Base-by-base conservation (phyloP, 306 rosid genomes). In the Inga leiocalycina region DNA sequence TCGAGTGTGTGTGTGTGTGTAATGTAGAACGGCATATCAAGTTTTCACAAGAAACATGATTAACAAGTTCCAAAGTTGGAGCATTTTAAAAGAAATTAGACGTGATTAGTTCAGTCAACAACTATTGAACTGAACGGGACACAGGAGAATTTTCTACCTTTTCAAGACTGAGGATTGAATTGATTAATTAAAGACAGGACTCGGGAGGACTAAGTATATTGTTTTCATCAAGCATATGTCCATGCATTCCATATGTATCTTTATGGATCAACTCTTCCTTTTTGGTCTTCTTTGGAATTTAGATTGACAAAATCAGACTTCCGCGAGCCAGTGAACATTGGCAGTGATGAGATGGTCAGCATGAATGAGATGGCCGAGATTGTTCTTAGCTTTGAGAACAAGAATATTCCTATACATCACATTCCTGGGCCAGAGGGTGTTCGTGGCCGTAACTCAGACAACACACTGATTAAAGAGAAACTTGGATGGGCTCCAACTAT, bases 351-450 rank as follows among this genome's bases (percentile, higher is more conserved):
- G 90, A 96, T 96, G 99, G 99, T 96, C 8, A 93, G 99, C 97
- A 96, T 96, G 99, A 94, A 96, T 83, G 99, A 94, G 79, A 96
- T 96, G 99, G 99, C 98, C 51, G 99, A 93, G 86, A 96, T 93
- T 74, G 94, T 96, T 78, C 97, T 93, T 45, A 85, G 98, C 90
- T 94, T 96, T 88, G 99, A 96, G 86, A 43, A 85, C 89, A 96
- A 90, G 89, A 89, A 80, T 43, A 93, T 89, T 59, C 97, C 97
- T 11, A 91, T 96, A 65, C 93, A 91, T 49, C 99, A 94, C 89
- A 96, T 96, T 87, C 99, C 99, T 61, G 99, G 99, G 1, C 99
- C 98, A 49, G 99, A 96, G 85, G 99, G 99, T 49, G 99, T 96
- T 56, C 97, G 99, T 52, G 99, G 99, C 57, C 99, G 99, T 41